Evolutionary conservation across 805 yeast species (phyloP).

Genomic region (Candida sithepensis): DNA sequence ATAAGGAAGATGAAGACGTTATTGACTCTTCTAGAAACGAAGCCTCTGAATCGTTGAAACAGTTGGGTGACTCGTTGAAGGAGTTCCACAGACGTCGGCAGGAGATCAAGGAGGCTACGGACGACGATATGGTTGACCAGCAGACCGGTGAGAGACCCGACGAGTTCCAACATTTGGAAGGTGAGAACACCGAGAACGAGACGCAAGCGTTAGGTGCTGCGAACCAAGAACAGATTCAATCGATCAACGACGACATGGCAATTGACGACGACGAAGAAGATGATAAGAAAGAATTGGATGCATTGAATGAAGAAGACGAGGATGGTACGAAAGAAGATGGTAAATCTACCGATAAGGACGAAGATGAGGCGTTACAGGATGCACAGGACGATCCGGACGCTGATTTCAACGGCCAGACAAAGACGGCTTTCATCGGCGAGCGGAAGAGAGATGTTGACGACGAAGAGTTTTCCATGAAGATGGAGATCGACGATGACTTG

Average conservation of each 20-base stretch:
- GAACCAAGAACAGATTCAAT: slow-evolving; percentile 69
- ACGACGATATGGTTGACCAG: slow-evolving; percentile 48
- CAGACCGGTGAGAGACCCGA: slow-evolving; percentile 69
- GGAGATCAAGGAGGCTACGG: slow-evolving; percentile 73
- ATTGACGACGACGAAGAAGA: slow-evolving; percentile 63
- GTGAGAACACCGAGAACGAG: slow-evolving; percentile 70
- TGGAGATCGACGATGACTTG: slow-evolving; percentile 30
- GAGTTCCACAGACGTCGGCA: slow-evolving; percentile 89
- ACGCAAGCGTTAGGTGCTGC: slow-evolving; percentile 95
- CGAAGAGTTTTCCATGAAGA: slow-evolving; percentile 47
- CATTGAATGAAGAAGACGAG: slow-evolving; percentile 32
- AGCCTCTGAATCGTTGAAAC: slow-evolving; percentile 75
- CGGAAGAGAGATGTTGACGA: slow-evolving; percentile 25
- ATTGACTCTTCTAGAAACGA: slow-evolving; percentile 60
- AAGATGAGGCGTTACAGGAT: slow-evolving; percentile 22
- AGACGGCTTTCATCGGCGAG: slow-evolving; percentile 21
- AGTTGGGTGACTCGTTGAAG: slow-evolving; percentile 86
- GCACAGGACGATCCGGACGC: slow-evolving; percentile 13
- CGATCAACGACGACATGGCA: slow-evolving; percentile 75
- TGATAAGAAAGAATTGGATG: slow-evolving; percentile 21
- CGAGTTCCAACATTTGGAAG: slow-evolving; percentile 80
- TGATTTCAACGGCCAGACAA: slow-evolving; percentile 15
- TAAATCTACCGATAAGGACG: slow-evolving; percentile 18
- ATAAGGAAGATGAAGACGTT: slow-evolving; percentile 35
- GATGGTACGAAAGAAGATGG: slow-evolving; percentile 26